Percentiles rank a stretch among this genome's conserved stretches.
Evolutionary conservation across 345 rosid species (phyloP).

Genomic region (Isatis tinctoria): DNA sequence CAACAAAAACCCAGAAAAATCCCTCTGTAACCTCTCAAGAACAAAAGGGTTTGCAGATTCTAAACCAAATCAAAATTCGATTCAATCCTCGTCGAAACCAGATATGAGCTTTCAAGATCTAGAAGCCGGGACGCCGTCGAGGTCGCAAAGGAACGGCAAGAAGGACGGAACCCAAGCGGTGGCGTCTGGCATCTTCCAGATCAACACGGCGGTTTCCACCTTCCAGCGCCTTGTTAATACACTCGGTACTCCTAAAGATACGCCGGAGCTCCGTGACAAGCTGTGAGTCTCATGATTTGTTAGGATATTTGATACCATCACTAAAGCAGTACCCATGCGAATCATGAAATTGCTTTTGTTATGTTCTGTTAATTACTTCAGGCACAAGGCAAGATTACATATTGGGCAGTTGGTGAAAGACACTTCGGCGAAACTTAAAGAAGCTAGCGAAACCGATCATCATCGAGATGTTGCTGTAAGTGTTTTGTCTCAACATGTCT

Average conservation of each 20-base stretch:
- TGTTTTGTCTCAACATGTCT: background rate
- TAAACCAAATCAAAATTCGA: background rate
- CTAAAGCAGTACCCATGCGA: no score
- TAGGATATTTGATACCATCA: no score
- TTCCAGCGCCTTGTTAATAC: slow-evolving; percentile 83
- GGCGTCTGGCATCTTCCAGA: slow-evolving; percentile 87
- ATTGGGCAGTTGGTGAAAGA: slow-evolving; percentile 73
- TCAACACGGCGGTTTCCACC: slow-evolving; percentile 83
- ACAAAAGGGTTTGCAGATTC: slow-evolving; percentile 7
- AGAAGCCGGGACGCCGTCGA: slow-evolving; percentile 55
- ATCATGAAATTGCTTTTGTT: no score
- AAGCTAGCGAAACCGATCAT: slow-evolving; percentile 78
- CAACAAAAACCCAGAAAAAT: background rate
- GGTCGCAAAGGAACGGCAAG: slow-evolving; percentile 48
- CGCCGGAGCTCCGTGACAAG: slow-evolving; percentile 87
- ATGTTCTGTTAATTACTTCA: slow-evolving; percentile 31
- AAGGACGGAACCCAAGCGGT: slow-evolving; percentile 73
- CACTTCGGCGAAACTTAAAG: slow-evolving; percentile 73
- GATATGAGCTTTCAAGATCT: slow-evolving; percentile 94
- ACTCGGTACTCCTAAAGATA: slow-evolving; percentile 91
- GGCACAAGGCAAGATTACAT: slow-evolving; percentile 72
- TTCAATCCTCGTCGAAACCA: background rate
- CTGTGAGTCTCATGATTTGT: slow-evolving; percentile 50
- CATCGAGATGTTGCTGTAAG: slow-evolving; percentile 42
- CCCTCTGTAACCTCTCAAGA: background rate